Conservation (phyloP, 78 protist species). For the Cavenderia fasciculata region DNA sequence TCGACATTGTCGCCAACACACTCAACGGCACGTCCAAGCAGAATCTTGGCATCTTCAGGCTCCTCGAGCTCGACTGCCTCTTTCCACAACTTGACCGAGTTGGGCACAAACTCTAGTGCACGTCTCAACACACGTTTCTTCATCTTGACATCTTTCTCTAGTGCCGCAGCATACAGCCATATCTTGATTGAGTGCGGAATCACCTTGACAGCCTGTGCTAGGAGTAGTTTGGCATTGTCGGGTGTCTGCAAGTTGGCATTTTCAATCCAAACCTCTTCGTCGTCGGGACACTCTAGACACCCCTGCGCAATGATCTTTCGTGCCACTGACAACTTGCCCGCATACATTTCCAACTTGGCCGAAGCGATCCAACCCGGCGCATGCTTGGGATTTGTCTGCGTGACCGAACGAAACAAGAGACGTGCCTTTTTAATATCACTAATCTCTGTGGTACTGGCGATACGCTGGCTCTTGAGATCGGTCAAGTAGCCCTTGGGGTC, state of each 20-base stretch:
- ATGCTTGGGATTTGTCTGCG: slow-evolving; percentile 79
- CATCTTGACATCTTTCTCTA: slow-evolving; percentile 85
- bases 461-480: slow-evolving; percentile 68
- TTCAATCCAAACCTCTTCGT: slow-evolving; percentile 96
- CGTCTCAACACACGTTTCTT: slow-evolving; percentile 88
- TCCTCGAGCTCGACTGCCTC: slow-evolving; percentile 94
- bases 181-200: slow-evolving; percentile 92
- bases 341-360: slow-evolving; percentile 94
- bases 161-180: slow-evolving; percentile 93
- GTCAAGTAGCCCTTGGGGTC: slow-evolving; percentile 96
- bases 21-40: slow-evolving; percentile 95
- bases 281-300: slow-evolving; percentile 84
- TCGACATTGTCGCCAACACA: slow-evolving; percentile 89
- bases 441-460: slow-evolving; percentile 63
- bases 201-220: slow-evolving; percentile 92
- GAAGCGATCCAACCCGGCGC: slow-evolving; percentile 95
- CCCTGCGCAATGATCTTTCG: slow-evolving; percentile 88
- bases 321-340: slow-evolving; percentile 89
- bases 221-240: slow-evolving; percentile 83
- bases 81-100: slow-evolving; percentile 94
- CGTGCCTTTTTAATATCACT: slow-evolving; percentile 94
- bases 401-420: slow-evolving; percentile 82
- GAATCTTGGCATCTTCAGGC: slow-evolving; percentile 91
- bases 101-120: slow-evolving; percentile 91
- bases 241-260: slow-evolving; percentile 88